Evolutionary conservation across 495 filamentous ascomycete species (phyloP), one percentile per base, ranked within the genome.

Genomic region (Podospora appendiculata): DNA sequence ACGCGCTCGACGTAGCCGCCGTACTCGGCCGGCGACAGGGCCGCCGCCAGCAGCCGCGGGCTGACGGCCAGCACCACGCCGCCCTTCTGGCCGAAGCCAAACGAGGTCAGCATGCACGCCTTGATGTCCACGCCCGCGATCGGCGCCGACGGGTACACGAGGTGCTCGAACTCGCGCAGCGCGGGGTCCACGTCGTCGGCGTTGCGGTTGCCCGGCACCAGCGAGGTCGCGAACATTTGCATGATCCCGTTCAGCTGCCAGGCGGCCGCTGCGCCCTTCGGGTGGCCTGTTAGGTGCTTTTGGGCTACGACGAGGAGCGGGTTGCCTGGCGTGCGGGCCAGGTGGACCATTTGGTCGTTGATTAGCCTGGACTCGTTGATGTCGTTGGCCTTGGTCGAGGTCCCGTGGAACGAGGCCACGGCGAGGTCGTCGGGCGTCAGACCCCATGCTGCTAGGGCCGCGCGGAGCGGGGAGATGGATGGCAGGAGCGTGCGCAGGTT

Each of bases 171-270:
- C 60, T 92, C 81, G 71, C 93, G 88, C 79, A 95, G 87, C 45
- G 85, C 82, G 65, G 89, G 79, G 68, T 95, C 90, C 35, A 96
- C 81, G 64, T 95, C 94, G 70, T 96, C 90, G 34, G 90, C 91
- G 60, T 95, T 96, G 50, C 87, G 80, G 72, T 95, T 96, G 43
- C 91, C 90, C 9, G 90, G 90, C 44, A 95, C 88, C 11, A 95
- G 70, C 56, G 91, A 91, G 47, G 77, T 81, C 66, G 94, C 89
- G 48, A 96, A 71, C 44, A 91, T 85, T 69, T 96, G 90, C 60
- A 96, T 72, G 61, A 85, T 86, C 50, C 90, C 91, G 70, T 96
- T 96, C 73, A 95, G 85, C 89, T 94, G 94, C 89, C 89, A 96
- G 39, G 90, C 90, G 62, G 89, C 91, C 40, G 90, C 90, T 58